Percentiles rank a stretch among this genome's conserved stretches.
Evolutionary conservation across 2,329 filamentous ascomycete genomes (phyloP).

Genomic region (Penicillium sp.): DNA sequence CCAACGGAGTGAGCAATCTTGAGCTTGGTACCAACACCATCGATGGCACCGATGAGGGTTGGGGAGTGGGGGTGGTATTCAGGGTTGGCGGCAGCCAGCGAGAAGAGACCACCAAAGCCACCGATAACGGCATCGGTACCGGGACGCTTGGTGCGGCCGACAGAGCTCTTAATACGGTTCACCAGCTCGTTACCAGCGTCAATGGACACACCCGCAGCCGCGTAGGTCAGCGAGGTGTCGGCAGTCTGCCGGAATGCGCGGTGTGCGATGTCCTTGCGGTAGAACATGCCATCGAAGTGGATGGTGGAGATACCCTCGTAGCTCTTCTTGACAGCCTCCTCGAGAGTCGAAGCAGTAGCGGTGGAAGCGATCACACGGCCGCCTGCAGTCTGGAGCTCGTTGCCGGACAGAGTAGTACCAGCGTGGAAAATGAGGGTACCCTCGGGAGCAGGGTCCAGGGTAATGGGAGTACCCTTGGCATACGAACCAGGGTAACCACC

Average conservation of each 20-base stretch:
- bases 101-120: slow-evolving; percentile 87
- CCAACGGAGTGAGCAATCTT: slow-evolving; percentile 89
- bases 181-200: slow-evolving; percentile 93
- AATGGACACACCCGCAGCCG: slow-evolving; percentile 88
- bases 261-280: slow-evolving; percentile 87
- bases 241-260: slow-evolving; percentile 51
- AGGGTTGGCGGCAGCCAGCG: slow-evolving; percentile 64
- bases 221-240: slow-evolving; percentile 70
- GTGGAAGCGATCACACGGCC: slow-evolving; percentile 94
- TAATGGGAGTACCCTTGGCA: slow-evolving; percentile 70
- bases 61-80: slow-evolving; percentile 75
- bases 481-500: slow-evolving; percentile 88
- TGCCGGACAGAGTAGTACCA: slow-evolving; percentile 67
- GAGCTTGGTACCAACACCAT: slow-evolving; percentile 94
- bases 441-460: slow-evolving; percentile 53
- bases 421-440: slow-evolving; percentile 85
- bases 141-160: slow-evolving; percentile 78
- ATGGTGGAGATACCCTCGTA: slow-evolving; percentile 80
- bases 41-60: slow-evolving; percentile 88
- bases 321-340: slow-evolving; percentile 81
- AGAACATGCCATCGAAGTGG: slow-evolving; percentile 86
- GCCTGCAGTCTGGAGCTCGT: slow-evolving; percentile 72
- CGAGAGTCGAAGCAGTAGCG: slow-evolving; percentile 70
- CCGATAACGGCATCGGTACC: slow-evolving; percentile 93
- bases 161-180: slow-evolving; percentile 83